Percentiles rank a stretch among this genome's conserved stretches.
Conservation (phyloP, 2,329 filamentous ascomycete genomes). For the Intubia oerlemansii region DNA sequence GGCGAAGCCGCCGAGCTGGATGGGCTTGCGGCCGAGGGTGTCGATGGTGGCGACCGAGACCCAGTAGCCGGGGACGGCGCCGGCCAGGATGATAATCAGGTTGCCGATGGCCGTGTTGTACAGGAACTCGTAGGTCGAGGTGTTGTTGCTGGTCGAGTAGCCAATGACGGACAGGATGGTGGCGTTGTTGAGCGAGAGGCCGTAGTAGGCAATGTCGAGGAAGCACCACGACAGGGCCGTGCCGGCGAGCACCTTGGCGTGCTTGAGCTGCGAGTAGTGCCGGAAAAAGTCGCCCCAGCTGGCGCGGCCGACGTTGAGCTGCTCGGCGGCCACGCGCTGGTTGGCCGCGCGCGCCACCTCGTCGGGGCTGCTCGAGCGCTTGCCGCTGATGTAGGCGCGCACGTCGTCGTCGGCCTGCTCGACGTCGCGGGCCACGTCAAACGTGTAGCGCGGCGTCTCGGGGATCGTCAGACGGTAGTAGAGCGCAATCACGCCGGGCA, state of each 20-base stretch:
- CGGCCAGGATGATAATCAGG: slow-evolving; percentile 57
- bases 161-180: slow-evolving; percentile 52
- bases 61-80: slow-evolving; percentile 71
- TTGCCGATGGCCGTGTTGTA: slow-evolving; percentile 62
- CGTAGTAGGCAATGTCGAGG: slow-evolving; percentile 40
- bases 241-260: slow-evolving; percentile 37
- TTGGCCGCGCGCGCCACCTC: slow-evolving; percentile 40
- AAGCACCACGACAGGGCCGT: slow-evolving; percentile 74
- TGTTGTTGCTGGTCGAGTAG: slow-evolving; percentile 31
- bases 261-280: slow-evolving; percentile 51
- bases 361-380: slow-evolving; percentile 26
- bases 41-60: slow-evolving; percentile 50
- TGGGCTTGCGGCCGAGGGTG: slow-evolving; percentile 54
- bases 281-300: slow-evolving; percentile 48
- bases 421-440: slow-evolving; percentile 56
- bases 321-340: slow-evolving; percentile 27
- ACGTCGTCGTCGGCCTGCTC: slow-evolving; percentile 54
- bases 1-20: slow-evolving; percentile 44
- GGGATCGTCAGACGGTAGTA: slow-evolving; percentile 67
- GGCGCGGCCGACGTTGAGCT: slow-evolving; percentile 45
- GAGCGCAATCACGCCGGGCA: slow-evolving; percentile 61
- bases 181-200: slow-evolving; percentile 55
- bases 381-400: slow-evolving; percentile 50
- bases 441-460: slow-evolving; percentile 74
- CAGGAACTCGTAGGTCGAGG: slow-evolving; percentile 44